Base-by-base conservation (phyloP, 192 early-diverging fungal genomes). In the Thamnidium elegans region DNA sequence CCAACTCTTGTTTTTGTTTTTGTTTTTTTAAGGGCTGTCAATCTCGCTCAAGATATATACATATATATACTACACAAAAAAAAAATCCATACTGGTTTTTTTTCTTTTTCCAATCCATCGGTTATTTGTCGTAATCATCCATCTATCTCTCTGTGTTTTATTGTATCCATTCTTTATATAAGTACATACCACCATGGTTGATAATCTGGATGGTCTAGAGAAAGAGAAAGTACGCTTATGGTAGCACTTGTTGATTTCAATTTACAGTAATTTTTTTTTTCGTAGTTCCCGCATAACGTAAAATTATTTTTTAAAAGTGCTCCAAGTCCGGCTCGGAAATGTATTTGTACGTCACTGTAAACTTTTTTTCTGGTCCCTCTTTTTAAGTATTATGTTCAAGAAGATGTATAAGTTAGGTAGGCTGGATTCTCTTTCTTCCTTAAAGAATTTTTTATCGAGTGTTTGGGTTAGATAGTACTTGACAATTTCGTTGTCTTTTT, bases 131-230 rank as follows among this genome's bases (percentile, higher is more conserved):
- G 9, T 31, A 31, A 42, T 59, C 58, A 59, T 59, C 58, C 58
- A 59, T 59, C 20, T 36, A 59, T 45, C 43, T 19, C 23, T 31
- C 30, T 15, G 4, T 47, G 13, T 47, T 48, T 48, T 15, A 48
- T 15, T 48, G 14, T 55, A 17, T 55, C 34, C 32, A 59, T 13
- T 46, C 8, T 17, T 34, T 13, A 20, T 9, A 31, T 55, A 20
- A 23, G 48, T 54, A 63, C 53, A 50, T 70, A 70, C 68, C 68
- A 70, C 68, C 68, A 70, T 70, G 51, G 55, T 70, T 70, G 62
- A 69, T 69, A 69, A 50, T 44, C 46, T 48, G 51, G 36, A 69
- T 32, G 67, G 53, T 53, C 32, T 15, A 69, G 52, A 55, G 67
- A 69, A 69, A 69, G 60, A 63, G 52, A 48, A 63, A 19, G 52